Conservation (phyloP, 805 yeast species). For the Grigorovia yakushimaensis region DNA sequence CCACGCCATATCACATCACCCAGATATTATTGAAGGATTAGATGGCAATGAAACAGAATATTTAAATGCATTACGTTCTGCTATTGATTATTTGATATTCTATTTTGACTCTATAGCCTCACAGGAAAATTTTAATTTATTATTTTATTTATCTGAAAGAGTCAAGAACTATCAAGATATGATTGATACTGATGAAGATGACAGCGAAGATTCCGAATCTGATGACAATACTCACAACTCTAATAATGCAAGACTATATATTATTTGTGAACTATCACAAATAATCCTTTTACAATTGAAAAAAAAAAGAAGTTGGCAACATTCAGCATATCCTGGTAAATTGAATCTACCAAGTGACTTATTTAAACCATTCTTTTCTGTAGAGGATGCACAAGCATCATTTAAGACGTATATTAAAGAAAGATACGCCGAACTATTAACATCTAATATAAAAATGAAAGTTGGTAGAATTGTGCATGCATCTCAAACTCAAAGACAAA, state of each 20-base stretch:
- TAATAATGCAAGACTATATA: slow-evolving; percentile 38
- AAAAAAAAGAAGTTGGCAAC: slow-evolving; percentile 53
- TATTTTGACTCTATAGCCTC: slow-evolving; percentile 51
- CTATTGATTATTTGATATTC: slow-evolving; percentile 50
- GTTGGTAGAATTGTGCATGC: slow-evolving; percentile 23
- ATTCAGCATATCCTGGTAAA: slow-evolving; percentile 77
- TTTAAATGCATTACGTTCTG: slow-evolving; percentile 41
- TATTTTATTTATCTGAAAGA: slow-evolving; percentile 69
- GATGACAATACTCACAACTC: slow-evolving; percentile 8
- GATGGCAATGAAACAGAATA: slow-evolving; percentile 26
- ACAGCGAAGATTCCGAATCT: slow-evolving; percentile 18
- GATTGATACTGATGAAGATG: slow-evolving; percentile 28
- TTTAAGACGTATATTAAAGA: slow-evolving; percentile 50
- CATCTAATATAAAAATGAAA: slow-evolving; percentile 25
- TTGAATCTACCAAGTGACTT: slow-evolving; percentile 60
- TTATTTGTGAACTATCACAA: slow-evolving; percentile 67
- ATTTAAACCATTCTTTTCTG: slow-evolving; percentile 49
- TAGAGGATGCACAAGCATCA: slow-evolving; percentile 47
- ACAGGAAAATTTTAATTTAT: slow-evolving; percentile 56
- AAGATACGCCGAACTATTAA: slow-evolving; percentile 31
- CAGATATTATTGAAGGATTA: slow-evolving; percentile 42
- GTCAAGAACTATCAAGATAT: slow-evolving; percentile 70
- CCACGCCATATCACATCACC: slow-evolving; percentile 65
- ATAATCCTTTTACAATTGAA: slow-evolving; percentile 49
- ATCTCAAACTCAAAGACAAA: slow-evolving; percentile 25